These are phyloP conservation scores for Talaromyces stipitatus DNA, from an alignment of 495 filamentous ascomycete genomes.

Conservation along the genomic window DNA sequence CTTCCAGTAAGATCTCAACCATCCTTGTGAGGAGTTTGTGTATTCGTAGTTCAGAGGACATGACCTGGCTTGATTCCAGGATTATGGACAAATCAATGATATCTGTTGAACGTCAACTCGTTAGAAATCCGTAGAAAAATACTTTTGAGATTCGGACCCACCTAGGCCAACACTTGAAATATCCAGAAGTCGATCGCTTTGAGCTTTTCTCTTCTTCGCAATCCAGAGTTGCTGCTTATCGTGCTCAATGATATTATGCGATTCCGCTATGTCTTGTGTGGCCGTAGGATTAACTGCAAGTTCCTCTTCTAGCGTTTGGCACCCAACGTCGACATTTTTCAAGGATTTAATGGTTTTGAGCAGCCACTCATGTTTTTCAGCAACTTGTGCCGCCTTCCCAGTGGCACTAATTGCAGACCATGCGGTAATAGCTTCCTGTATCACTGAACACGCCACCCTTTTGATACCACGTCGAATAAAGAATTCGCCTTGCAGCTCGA, in stretches of 20 bases:
- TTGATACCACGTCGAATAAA: constrained; percentile 63
- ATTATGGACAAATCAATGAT: constrained; percentile 86
- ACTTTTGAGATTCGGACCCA: constrained; percentile 10
- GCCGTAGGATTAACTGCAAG: neutral
- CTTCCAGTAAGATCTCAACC: constrained; percentile 83
- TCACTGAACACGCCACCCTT: constrained; percentile 60
- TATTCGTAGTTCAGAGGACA: constrained; percentile 80
- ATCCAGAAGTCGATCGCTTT: constrained; percentile 26
- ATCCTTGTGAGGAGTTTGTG: constrained; percentile 80
- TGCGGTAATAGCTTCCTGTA: constrained; percentile 65
- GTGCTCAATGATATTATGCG: constrained; percentile 33
- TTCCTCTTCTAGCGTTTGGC: neutral
- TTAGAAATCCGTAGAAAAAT: constrained; percentile 18
- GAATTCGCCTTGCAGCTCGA: constrained; percentile 69
- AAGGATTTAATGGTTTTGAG: constrained; percentile 58
- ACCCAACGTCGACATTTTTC: constrained; percentile 54
- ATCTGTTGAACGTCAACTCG: constrained; percentile 32
- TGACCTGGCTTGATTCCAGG: constrained; percentile 79
- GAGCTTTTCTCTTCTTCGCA: constrained; percentile 37
- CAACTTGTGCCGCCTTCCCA: constrained; percentile 65
- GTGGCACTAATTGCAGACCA: constrained; percentile 67
- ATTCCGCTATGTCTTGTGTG: neutral
- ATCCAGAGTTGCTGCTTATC: constrained; percentile 66
- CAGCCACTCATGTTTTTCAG: constrained; percentile 63
- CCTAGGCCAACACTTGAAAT: constrained; percentile 38